phyloP scores from a whole-genome alignment of 768 basidiomycete genomes.

The Xerocomellus intermedius region DNA sequence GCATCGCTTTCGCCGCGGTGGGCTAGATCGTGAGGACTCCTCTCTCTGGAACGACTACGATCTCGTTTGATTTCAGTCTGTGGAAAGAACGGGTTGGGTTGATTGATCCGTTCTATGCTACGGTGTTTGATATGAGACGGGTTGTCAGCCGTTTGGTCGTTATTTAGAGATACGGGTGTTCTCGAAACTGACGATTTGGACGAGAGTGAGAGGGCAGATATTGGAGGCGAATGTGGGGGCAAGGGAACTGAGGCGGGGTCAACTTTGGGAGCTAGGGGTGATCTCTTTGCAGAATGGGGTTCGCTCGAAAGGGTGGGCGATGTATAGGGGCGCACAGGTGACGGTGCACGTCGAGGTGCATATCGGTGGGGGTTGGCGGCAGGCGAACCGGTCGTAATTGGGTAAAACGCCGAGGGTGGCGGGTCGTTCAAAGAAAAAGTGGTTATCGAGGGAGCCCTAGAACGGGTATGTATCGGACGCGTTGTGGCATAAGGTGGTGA shows the following conservation, averaged over 20 bases:
- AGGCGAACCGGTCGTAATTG: slow-evolving; percentile 54
- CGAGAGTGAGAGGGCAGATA: slow-evolving; percentile 72
- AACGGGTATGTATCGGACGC: slow-evolving; percentile 27
- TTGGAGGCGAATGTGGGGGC: slow-evolving; percentile 68
- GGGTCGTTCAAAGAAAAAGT: slow-evolving; percentile 28
- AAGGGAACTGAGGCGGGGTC: slow-evolving; percentile 60
- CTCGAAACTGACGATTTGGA: slow-evolving; percentile 68
- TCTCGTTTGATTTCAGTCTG: slow-evolving; percentile 16
- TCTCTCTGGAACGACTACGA: slow-evolving; percentile 24
- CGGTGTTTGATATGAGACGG: slow-evolving; percentile 43
- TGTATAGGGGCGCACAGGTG: slow-evolving; percentile 34
- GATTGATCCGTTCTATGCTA: slow-evolving; percentile 27
- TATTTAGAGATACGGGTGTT: slow-evolving; percentile 44
- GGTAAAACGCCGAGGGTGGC: slow-evolving; percentile 41
- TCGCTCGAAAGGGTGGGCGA: slow-evolving; percentile 29
- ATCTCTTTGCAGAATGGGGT: slow-evolving; percentile 14
- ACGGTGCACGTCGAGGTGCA: slow-evolving; percentile 34
- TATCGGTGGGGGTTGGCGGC: slow-evolving; percentile 62
- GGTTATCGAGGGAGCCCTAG: slow-evolving; percentile 32
- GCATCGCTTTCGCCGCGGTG: slow-evolving; percentile 34
- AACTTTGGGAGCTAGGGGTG: slow-evolving; percentile 34
- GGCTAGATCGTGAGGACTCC: slow-evolving; percentile 4
- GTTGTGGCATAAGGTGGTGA: slow-evolving; percentile 33
- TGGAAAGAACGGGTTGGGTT: slow-evolving; percentile 7
- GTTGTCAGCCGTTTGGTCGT: slow-evolving; percentile 38